Percentiles rank a stretch among this genome's conserved stretches.
Evolutionary conservation across 148 eudicot species (phyloP).

Genomic region (Limonium bicolor): DNA sequence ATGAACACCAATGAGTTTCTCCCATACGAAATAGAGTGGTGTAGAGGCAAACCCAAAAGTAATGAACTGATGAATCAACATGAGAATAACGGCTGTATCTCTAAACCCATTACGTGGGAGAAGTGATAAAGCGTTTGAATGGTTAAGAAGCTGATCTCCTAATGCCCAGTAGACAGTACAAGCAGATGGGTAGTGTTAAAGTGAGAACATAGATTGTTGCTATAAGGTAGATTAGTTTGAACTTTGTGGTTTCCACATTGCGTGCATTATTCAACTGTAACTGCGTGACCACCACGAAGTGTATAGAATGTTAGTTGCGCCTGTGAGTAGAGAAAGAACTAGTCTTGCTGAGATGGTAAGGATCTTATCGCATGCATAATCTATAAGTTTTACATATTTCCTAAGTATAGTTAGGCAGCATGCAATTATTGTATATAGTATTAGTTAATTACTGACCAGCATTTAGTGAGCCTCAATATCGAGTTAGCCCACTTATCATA

Average conservation of each 20-base stretch:
- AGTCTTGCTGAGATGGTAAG: slow-evolving; percentile 7
- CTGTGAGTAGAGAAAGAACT: slow-evolving; percentile 60
- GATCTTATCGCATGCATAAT: background rate
- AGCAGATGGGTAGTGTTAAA: slow-evolving; percentile 69
- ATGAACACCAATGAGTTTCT: slow-evolving; percentile 54
- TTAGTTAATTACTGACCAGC: no score
- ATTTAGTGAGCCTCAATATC: no score
- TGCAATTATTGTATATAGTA: no score
- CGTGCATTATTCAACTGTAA: slow-evolving; percentile 83
- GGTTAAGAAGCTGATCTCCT: slow-evolving; percentile 54
- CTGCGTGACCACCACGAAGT: slow-evolving; percentile 84
- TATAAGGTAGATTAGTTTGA: slow-evolving; percentile 52
- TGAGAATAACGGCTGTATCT: slow-evolving; percentile 60
- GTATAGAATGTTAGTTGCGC: slow-evolving; percentile 81
- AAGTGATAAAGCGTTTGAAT: slow-evolving; percentile 56
- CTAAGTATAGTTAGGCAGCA: background rate
- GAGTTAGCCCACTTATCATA: no score
- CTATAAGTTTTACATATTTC: background rate
- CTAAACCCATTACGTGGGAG: slow-evolving; percentile 48
- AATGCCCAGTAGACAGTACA: slow-evolving; percentile 86
- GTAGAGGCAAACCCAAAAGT: slow-evolving; percentile 90
- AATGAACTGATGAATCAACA: slow-evolving; percentile 87
- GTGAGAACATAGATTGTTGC: slow-evolving; percentile 73
- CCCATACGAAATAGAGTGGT: slow-evolving; percentile 80
- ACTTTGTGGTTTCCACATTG: slow-evolving; percentile 85